Evolutionary conservation across 768 basidiomycete genomes (phyloP), one percentile per base, ranked within the genome.

Genomic region (Mrakia hoshinonis): DNA sequence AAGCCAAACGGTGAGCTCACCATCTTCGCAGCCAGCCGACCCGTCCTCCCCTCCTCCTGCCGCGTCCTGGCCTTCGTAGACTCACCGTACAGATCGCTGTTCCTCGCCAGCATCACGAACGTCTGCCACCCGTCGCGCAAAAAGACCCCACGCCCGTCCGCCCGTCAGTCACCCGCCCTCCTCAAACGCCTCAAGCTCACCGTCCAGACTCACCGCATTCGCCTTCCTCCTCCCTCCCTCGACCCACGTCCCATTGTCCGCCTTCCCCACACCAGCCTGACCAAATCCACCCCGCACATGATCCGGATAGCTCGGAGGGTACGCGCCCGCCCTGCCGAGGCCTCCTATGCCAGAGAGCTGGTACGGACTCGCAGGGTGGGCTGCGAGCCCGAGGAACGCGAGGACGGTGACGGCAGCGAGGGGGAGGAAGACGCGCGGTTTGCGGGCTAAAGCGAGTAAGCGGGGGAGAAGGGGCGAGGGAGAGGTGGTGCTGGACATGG

Each of bases 141-240:
- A 3, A 47, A 51, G 0, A 29, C 29, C 4, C n/a, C 4, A 18
- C 49, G 31, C 34, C 18, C 1, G 26, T 38, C 13, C 26, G 68
- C 5, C 4, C 12, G 13, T 20, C 10, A 31, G 26, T 15, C 36
- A 34, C 13, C 0, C 29, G 26, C n/a, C 24, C 26, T 47, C 26
- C 13, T 39, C 61, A 22, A 20, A 13, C 24, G 39, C 22, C 20
- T 39, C 43, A 12, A n/a, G 24, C 62, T 64, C 43, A 10, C 5
- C 55, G 1, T 34, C 26, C 55, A 2, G 31, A 39, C 61, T 63
- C 29, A 64, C 46, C 26, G 91, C 91, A 77, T 90, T 92, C 3
- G 89, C 89, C 77, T 85, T 90, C 34, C 66, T 46, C 26, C 70
- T 58, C 46, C 64, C 79, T 65, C 58, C 69, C 46, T 39, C 62